These are phyloP conservation scores for Saitozyma podzolica DNA, from an alignment of 768 basidiomycete genomes.

Conservation along the genomic window DNA sequence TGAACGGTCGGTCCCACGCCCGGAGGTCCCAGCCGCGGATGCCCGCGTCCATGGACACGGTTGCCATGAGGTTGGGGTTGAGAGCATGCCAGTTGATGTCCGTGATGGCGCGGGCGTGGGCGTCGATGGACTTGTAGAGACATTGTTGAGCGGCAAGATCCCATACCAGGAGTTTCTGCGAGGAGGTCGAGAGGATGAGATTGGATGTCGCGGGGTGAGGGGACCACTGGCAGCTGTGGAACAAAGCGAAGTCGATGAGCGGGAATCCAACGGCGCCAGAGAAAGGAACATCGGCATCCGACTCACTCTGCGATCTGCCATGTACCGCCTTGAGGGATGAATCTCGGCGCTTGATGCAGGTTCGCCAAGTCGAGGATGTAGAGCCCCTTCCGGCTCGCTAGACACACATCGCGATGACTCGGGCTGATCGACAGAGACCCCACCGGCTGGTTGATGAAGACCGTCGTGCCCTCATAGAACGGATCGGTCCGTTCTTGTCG, in stretches of 20 bases:
- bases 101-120: conserved; percentile 92
- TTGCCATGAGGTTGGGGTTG: conserved; percentile 80
- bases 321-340: conserved; percentile 91
- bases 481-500: conserved; percentile 14
- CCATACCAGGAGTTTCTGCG: conserved; percentile 71
- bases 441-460: conserved; percentile 53
- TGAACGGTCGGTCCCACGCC: conserved; percentile 61
- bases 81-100: conserved; percentile 96
- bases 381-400: conserved; percentile 81
- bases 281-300: conserved; percentile 26
- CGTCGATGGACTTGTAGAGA: conserved; percentile 79
- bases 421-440: conserved; percentile 66
- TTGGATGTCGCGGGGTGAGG: conserved; percentile 49
- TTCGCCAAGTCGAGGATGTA: conserved; percentile 93
- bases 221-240: conserved; percentile 51
- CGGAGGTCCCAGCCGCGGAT: conserved; percentile 92
- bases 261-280: conserved; percentile 46
- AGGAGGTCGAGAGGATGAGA: conserved; percentile 50
- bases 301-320: conserved; percentile 72
- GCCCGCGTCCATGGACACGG: conserved; percentile 91
- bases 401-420: conserved; percentile 78
- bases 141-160: conserved; percentile 74
- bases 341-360: conserved; percentile 81
- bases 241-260: conserved; percentile 70
- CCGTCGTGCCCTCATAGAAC: conserved; percentile 38